Percentiles rank a stretch among this genome's conserved stretches.
phyloP scores from a whole-genome alignment of 108 stramenopile genomes.

The Schizochytrium sp. region DNA sequence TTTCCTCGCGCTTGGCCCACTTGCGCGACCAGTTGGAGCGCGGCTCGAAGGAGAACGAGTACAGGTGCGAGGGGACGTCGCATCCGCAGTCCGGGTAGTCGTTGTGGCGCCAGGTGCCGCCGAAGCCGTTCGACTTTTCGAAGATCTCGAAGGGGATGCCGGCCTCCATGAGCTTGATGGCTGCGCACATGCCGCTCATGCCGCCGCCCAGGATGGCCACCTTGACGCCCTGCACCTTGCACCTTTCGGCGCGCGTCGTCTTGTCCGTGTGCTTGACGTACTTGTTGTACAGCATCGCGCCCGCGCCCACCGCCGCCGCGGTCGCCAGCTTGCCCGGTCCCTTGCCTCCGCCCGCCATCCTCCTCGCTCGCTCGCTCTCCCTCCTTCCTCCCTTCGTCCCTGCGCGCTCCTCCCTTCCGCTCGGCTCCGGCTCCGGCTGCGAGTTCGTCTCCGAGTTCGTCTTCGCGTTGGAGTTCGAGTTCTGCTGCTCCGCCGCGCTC shows the following conservation, averaged over 20 bases:
- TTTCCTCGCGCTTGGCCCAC: conserved; percentile 7
- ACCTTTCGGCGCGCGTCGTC: background rate
- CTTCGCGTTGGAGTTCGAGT: too few relatives aligned
- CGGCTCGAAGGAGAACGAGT: conserved; percentile 11
- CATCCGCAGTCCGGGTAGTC: background rate
- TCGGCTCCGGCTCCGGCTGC: too few relatives aligned
- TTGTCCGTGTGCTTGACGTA: background rate
- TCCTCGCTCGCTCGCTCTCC: background rate
- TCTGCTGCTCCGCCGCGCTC: too few relatives aligned
- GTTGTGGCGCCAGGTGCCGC: conserved; percentile 16
- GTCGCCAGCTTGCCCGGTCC: background rate
- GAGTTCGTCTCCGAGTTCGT: too few relatives aligned
- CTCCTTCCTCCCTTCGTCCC: background rate
- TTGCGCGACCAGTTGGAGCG: background rate
- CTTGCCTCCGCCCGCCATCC: background rate
- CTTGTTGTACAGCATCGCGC: background rate
- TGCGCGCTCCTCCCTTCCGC: background rate
- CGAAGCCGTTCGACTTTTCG: background rate
- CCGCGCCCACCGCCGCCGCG: background rate
- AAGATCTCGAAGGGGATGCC: conserved; percentile 14
- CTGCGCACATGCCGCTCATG: background rate
- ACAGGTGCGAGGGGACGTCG: background rate
- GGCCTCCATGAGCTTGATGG: conserved; percentile 15
- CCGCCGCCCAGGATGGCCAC: background rate
- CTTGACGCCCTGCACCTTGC: conserved; percentile 4